phyloP scores from a whole-genome alignment of 108 stramenopile genomes.

The Craspedostauros australis region DNA sequence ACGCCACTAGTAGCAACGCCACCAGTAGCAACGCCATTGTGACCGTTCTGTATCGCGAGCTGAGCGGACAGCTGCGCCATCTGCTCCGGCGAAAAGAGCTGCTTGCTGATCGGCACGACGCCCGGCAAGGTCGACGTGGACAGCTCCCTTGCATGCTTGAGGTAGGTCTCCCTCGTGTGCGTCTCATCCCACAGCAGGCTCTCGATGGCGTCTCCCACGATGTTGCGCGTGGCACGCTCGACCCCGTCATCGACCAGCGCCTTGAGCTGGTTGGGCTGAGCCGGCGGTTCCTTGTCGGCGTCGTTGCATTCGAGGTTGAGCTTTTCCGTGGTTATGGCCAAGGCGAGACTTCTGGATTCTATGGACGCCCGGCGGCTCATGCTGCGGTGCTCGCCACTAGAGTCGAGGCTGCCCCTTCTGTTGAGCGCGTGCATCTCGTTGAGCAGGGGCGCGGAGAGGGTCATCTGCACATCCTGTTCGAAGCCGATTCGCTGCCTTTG shows the following conservation, averaged over 20 bases:
- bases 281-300: background rate
- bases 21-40: too few species aligned
- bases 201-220: constrained; percentile 52
- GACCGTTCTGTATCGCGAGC: too few species aligned
- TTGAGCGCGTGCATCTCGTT: too few species aligned
- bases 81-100: constrained; percentile 54
- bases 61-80: too few species aligned
- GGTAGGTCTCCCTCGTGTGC: constrained; percentile 42
- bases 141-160: constrained; percentile 37
- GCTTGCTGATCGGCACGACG: constrained; percentile 46
- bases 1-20: too few species aligned
- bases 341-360: constrained; percentile 29
- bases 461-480: too few species aligned
- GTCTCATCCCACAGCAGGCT: constrained; percentile 37
- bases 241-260: constrained; percentile 38
- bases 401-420: too few species aligned
- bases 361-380: constrained; percentile 24
- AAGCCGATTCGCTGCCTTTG: constrained; percentile 1
- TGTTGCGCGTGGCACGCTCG: constrained; percentile 38
- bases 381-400: too few species aligned
- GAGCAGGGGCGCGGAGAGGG: too few species aligned
- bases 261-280: background rate
- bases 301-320: constrained; percentile 11
- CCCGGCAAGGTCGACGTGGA: constrained; percentile 41
- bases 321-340: constrained; percentile 30